Evolutionary conservation across 139 green algal species (phyloP), one percentile per base, ranked within the genome.

Genomic region (Microglena sp.): DNA sequence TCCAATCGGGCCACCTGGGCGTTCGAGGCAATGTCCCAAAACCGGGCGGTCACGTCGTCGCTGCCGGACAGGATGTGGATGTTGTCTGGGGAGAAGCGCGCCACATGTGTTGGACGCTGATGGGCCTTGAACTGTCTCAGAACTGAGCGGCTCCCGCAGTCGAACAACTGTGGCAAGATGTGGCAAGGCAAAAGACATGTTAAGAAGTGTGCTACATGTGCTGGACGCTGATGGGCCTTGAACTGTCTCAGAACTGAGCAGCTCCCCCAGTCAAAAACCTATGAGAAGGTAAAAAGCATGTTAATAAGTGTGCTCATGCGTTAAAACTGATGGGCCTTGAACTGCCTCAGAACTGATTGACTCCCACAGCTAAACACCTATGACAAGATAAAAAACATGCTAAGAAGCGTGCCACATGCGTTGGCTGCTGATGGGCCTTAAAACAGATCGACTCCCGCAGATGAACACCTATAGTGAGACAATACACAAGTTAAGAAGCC

Each of bases 91-190:
- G 75, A 70, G 60, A 90, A 96, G 21, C 69, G 71, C 0, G 83
- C 73, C 1, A 83, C 79, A 73, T 90, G 89, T 0, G 85, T 82
- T 24, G 89, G 71, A 6, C 77, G 62, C 46, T 83, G 66, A 71
- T 97, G 92, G 0, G 71, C 85, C 55, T 92, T 92, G 29, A 97
- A 73, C 76, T 95, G 84, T 7, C 92, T 85, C 72, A 97, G 75
- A 58, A 97, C 61, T 2, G 69, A 62, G 5, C 89, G 74, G 69
- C 82, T 93, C 68, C 53, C 60, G 5, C 67, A 45, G 45, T 97
- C 89, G 64, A 97, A 95, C 3, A 97, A 70, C 84, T 96, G 78
- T 45, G 46, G 0, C 30, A 27, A 26, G 3, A 24, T 8, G 27
- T 4, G 21, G 22, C 8, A 28, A 8, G 21, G n/a, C n/a, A n/a